Base-by-base conservation (phyloP, 768 basidiomycete species). In the Mycena pura region DNA sequence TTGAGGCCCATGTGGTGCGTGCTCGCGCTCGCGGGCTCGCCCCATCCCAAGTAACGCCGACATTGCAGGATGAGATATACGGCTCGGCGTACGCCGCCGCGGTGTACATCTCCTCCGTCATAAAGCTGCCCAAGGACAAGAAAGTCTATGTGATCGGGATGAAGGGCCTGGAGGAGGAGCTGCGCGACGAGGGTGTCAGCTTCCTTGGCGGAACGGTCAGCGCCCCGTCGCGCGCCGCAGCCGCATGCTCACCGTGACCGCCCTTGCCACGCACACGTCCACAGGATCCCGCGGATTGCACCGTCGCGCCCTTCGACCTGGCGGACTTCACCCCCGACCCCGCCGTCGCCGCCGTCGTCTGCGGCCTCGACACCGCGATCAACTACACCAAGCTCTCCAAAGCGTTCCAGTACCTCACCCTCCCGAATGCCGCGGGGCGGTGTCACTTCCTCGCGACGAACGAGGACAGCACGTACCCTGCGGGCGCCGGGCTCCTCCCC, bases 61-160 rank as follows among this genome's bases (percentile, higher is more conserved):
- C 2, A 19, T 31, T 36, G n/a, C 29, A 19, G 96, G 93, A 97
- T 61, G 97, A 99, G 73, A 93, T 99, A 53, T 98, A 93, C 67
- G 94, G 96, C 50, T 99, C 96, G 6, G 96, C 95, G 2, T 99
- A 92, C 66, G 80, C 83, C 39, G 78, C 82, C 9, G 82, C 83
- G n/a, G 80, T 83, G 1, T 84, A 98, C 75, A 78, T 98, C 24
- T 96, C 95, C 0, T 87, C 92, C 38, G 91, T 98, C 13, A 81
- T 96, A 67, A 90, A 93, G 57, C 82, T 99, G 62, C 92, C 95
- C 10, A 92, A 90, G 70, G 84, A 91, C 72, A 94, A 98, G 79
- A 93, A 91, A 74, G 96, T 95, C 14, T 99, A 95, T 77, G 95
- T 99, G 15, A 91, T 99, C 62, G 96, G 96, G 11, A 91, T 92